A percentile compares a stretch with the other conserved stretches of the same genome.
Conservation (phyloP, 495 filamentous ascomycete species). For the Hypomontagnella monticulosa region DNA sequence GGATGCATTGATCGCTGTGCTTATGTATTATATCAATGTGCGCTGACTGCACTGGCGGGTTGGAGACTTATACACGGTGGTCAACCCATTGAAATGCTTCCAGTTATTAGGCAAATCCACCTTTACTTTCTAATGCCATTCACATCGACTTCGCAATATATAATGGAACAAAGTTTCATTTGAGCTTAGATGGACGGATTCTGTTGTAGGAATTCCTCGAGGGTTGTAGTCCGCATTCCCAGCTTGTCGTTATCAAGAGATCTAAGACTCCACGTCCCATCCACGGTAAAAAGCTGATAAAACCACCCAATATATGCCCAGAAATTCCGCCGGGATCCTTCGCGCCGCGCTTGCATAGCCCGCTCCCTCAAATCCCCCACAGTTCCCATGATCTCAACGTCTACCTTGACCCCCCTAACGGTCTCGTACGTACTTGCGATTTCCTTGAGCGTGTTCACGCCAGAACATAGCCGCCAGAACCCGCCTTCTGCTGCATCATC, state of each 20-base stretch:
- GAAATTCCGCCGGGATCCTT: slow-evolving; percentile 16
- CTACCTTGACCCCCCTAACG: slow-evolving; percentile 9
- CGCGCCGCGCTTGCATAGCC: slow-evolving; percentile 14
- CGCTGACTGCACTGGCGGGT: too few relatives aligned
- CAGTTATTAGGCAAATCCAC: too few relatives aligned
- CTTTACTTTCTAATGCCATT: too few relatives aligned
- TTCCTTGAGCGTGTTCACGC: slow-evolving; percentile 19
- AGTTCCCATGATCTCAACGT: slow-evolving; percentile 23
- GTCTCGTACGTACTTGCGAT: slow-evolving; percentile 18
- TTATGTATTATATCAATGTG: too few relatives aligned
- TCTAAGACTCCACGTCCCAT: slow-evolving; percentile 30
- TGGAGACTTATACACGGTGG: too few relatives aligned
- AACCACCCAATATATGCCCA: slow-evolving; percentile 40
- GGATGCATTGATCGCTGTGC: too few relatives aligned
- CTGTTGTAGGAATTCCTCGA: slow-evolving; percentile 35
- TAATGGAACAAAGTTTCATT: too few relatives aligned
- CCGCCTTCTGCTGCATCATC: slow-evolving; percentile 35
- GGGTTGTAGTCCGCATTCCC: slow-evolving; percentile 17
- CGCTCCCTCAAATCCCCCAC: slow-evolving; percentile 21
- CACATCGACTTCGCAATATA: too few relatives aligned
- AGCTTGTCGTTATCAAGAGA: slow-evolving; percentile 35
- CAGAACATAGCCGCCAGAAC: slow-evolving; percentile 33
- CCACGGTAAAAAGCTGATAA: slow-evolving; percentile 29
- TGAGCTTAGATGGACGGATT: slow-evolving; percentile 17
- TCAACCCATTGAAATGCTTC: too few relatives aligned